These are phyloP conservation scores for Naganishia randhawae DNA, from an alignment of 768 basidiomycete genomes.

Conservation along the genomic window DNA sequence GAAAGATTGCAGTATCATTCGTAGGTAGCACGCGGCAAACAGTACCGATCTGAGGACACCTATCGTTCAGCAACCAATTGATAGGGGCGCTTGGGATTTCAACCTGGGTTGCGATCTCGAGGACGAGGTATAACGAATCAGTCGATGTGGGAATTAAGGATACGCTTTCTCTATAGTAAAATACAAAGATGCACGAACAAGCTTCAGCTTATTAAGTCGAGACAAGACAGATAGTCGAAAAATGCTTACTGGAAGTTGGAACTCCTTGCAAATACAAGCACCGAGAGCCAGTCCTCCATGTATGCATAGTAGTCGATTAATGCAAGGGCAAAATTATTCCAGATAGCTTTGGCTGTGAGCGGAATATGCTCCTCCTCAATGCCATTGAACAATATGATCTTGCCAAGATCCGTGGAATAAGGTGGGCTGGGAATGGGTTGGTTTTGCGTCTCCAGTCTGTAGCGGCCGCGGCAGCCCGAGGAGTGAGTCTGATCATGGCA, in stretches of 20 bases:
- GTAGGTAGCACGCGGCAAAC: background rate
- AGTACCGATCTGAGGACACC: background rate
- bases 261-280: conserved; percentile 6
- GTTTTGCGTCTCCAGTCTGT: background rate
- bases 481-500: background rate
- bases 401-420: background rate
- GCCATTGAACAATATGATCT: background rate
- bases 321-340: conserved; percentile 20
- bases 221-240: background rate
- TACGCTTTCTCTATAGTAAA: background rate
- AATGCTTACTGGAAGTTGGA: background rate
- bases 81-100: background rate
- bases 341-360: background rate
- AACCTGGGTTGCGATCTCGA: background rate
- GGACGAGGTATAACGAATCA: background rate
- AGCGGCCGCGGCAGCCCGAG: background rate
- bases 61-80: conserved; percentile 8
- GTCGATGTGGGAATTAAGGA: background rate
- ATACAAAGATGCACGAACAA: background rate
- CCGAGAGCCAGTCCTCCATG: conserved; percentile 29
- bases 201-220: background rate
- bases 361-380: background rate
- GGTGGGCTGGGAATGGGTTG: background rate
- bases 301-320: conserved; percentile 24
- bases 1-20: conserved; percentile 1